A percentile compares a stretch with the other conserved stretches of the same genome.
Evolutionary conservation across 257 asterid species (phyloP).

Genomic region (Eustoma russellianum): DNA sequence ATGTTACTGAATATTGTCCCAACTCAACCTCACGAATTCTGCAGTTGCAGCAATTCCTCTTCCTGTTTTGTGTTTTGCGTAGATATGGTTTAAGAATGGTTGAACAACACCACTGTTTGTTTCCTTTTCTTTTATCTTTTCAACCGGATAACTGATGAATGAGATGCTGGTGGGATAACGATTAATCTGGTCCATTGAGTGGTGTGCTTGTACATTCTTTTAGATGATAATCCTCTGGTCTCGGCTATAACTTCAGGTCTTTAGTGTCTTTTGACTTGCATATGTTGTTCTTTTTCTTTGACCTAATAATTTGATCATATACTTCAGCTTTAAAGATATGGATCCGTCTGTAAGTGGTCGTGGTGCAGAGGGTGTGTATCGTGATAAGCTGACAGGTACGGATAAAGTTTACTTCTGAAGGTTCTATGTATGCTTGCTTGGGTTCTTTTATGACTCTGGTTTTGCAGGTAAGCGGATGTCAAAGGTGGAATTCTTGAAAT

Average conservation of each 20-base stretch:
- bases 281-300: slow-evolving; percentile 3
- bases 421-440: slow-evolving; percentile 4
- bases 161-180: no score
- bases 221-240: no score
- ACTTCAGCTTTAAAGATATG: slow-evolving; percentile 60
- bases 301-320: background rate
- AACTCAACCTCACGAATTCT: no score
- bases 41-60: no score
- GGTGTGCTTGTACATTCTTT: no score
- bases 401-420: background rate
- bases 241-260: background rate
- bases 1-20: no score
- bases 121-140: no score
- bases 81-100: no score
- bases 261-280: background rate
- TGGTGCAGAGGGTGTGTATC: slow-evolving; percentile 69
- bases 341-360: slow-evolving; percentile 75
- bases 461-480: slow-evolving; percentile 68
- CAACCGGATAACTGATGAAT: no score
- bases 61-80: no score
- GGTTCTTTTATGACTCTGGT: slow-evolving; percentile 11
- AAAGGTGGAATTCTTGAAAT: slow-evolving; percentile 59
- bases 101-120: no score
- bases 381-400: slow-evolving; percentile 74
- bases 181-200: no score